These are phyloP conservation scores for Astragalus glycyphyllos DNA, from an alignment of 306 rosid species.

Conservation along the genomic window DNA sequence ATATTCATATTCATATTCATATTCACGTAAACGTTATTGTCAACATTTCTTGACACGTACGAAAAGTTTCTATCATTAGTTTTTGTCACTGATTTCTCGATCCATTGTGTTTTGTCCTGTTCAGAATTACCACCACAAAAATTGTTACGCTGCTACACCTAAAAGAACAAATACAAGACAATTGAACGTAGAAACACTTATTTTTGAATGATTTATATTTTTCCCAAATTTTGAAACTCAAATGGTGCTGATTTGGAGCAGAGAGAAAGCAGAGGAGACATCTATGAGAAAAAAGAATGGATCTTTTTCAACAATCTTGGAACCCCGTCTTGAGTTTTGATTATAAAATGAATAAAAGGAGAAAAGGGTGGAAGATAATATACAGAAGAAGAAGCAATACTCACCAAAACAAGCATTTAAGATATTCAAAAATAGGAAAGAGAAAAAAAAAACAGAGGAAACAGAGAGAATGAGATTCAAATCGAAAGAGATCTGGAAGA, in stretches of 20 bases:
- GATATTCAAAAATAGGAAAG: not conserved
- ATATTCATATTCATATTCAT: not conserved
- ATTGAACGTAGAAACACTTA: not conserved
- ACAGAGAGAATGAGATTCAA: not conserved
- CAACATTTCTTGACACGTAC: constrained; percentile 61
- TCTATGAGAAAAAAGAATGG: not conserved
- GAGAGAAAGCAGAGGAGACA: not conserved
- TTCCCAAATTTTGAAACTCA: no score
- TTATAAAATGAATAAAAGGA: constrained; percentile 3
- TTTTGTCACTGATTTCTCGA: constrained; percentile 42
- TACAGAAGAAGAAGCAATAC: not conserved
- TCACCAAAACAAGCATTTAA: not conserved
- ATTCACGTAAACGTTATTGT: constrained; percentile 14
- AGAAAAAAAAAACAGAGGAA: not conserved
- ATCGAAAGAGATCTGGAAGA: constrained; percentile 34
- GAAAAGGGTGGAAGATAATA: constrained; percentile 5
- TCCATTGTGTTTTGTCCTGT: constrained; percentile 44
- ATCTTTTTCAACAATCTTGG: constrained; percentile 17
- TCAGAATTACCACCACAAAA: constrained; percentile 15
- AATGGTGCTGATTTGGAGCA: constrained; percentile 20
- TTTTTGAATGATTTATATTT: no score
- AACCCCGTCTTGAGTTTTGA: constrained; percentile 33
- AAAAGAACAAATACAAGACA: constrained; percentile 1
- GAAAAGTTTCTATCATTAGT: constrained; percentile 54
- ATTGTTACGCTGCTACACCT: not conserved